These are phyloP conservation scores for Inosperma sp. DNA, from an alignment of 768 basidiomycete genomes.

Conservation along the genomic window DNA sequence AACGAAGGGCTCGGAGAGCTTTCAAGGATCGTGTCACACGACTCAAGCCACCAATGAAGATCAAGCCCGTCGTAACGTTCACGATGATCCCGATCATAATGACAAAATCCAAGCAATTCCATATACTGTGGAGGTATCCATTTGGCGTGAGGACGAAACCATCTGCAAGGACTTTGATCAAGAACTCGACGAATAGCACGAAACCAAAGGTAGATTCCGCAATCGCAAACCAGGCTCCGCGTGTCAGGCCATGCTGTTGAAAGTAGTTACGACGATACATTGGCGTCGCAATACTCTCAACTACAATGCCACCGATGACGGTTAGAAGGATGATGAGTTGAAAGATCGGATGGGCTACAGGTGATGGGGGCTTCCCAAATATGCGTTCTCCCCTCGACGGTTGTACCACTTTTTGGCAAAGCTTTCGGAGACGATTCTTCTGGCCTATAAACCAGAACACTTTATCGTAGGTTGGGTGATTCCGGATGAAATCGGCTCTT, in stretches of 20 bases:
- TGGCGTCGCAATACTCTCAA: conserved; percentile 82
- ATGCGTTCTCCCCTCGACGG: conserved; percentile 85
- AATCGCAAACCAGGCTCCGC: conserved; percentile 84
- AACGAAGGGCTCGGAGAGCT: conserved; percentile 79
- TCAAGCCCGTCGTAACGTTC: conserved; percentile 66
- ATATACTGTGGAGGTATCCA: conserved; percentile 85
- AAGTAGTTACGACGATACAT: conserved; percentile 75
- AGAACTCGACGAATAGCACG: conserved; percentile 71
- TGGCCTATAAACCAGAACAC: conserved; percentile 88
- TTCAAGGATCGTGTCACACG: conserved; percentile 83
- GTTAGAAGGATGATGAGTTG: conserved; percentile 68
- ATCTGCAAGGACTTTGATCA: conserved; percentile 90
- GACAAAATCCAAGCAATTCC: conserved; percentile 88
- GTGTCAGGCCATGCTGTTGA: conserved; percentile 48
- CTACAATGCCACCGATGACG: conserved; percentile 76
- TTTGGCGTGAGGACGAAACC: conserved; percentile 89
- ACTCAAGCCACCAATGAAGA: conserved; percentile 74
- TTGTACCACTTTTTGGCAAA: conserved; percentile 79
- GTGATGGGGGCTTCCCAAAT: conserved; percentile 68
- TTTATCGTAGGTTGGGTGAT: conserved; percentile 86
- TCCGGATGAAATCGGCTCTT: conserved; percentile 82
- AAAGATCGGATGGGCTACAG: conserved; percentile 63
- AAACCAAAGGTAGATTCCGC: conserved; percentile 70
- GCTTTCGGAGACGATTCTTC: conserved; percentile 60
- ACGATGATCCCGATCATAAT: conserved; percentile 75